Evolutionary conservation across 495 filamentous ascomycete species (phyloP).

Genomic region (Tuber aestivum): DNA sequence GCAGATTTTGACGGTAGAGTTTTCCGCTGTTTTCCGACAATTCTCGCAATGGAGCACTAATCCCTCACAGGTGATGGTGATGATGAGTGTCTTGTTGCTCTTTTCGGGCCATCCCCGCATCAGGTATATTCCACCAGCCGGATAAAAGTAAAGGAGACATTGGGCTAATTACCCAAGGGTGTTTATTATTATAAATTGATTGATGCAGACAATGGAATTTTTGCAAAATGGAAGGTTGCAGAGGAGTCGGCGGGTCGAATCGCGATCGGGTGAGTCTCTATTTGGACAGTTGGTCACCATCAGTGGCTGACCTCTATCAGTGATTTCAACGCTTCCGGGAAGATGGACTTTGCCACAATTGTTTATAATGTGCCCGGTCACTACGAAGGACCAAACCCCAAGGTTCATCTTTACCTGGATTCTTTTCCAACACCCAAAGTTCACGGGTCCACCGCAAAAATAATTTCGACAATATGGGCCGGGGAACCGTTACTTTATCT

Average conservation of each 20-base stretch:
- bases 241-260: slow-evolving; percentile 35
- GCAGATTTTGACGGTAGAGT: slow-evolving; percentile 32
- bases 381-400: slow-evolving; percentile 15
- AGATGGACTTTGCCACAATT: slow-evolving; percentile 30
- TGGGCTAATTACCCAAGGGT: slow-evolving; percentile 14
- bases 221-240: slow-evolving; percentile 40
- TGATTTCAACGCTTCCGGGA: slow-evolving; percentile 23
- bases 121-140: neutral
- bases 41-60: neutral
- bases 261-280: slow-evolving; percentile 26
- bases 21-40: neutral
- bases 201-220: slow-evolving; percentile 36
- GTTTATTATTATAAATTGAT: slow-evolving; percentile 39
- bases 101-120: slow-evolving; percentile 27
- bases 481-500: slow-evolving; percentile 23
- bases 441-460: neutral
- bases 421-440: neutral
- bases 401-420: slow-evolving; percentile 20
- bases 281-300: no score
- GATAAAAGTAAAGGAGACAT: neutral
- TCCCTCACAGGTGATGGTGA: slow-evolving; percentile 26
- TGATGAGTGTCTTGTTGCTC: slow-evolving; percentile 35
- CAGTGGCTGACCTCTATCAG: slow-evolving; percentile 7
- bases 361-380: slow-evolving; percentile 26
- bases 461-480: slow-evolving; percentile 30